Conservation (phyloP, 1,139 yeast genomes). For the Suhomyces bokatorum region DNA sequence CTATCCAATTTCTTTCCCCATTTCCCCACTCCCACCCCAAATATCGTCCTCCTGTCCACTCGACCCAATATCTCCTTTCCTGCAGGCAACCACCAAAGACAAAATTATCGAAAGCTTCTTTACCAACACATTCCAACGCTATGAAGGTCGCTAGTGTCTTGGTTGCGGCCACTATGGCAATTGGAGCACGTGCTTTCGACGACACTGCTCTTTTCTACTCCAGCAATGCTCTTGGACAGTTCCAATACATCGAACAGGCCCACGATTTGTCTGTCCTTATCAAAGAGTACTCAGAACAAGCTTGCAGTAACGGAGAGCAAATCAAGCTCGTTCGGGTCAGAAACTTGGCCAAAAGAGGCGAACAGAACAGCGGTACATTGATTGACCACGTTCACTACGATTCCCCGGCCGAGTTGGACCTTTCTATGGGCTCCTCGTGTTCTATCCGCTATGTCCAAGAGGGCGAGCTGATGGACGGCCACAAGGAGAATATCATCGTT, state of each 20-base stretch:
- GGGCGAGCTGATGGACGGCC: slow-evolving; percentile 2
- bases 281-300: slow-evolving; percentile 17
- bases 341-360: slow-evolving; percentile 15
- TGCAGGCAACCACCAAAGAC: slow-evolving; percentile 1
- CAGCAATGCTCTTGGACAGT: slow-evolving; percentile 15
- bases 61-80: not conserved
- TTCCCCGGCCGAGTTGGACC: slow-evolving; percentile 25
- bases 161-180: slow-evolving; percentile 9
- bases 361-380: slow-evolving; percentile 17
- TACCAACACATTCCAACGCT: slow-evolving; percentile 2
- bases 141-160: slow-evolving; percentile 21
- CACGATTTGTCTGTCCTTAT: slow-evolving; percentile 18
- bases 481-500: slow-evolving; percentile 19
- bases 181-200: slow-evolving; percentile 27
- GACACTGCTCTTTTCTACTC: slow-evolving; percentile 35
- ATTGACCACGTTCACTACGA: slow-evolving; percentile 36
- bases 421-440: slow-evolving; percentile 20
- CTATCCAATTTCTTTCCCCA: too few species aligned
- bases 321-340: slow-evolving; percentile 28
- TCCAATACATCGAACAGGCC: slow-evolving; percentile 25
- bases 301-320: slow-evolving; percentile 19
- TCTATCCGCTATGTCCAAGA: slow-evolving; percentile 13
- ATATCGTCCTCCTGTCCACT: not conserved
- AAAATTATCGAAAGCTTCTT: slow-evolving; percentile 1
- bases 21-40: not conserved